phyloP scores from a whole-genome alignment of 2,329 filamentous ascomycete genomes.

The Monilinia vaccinii-corymbosi region DNA sequence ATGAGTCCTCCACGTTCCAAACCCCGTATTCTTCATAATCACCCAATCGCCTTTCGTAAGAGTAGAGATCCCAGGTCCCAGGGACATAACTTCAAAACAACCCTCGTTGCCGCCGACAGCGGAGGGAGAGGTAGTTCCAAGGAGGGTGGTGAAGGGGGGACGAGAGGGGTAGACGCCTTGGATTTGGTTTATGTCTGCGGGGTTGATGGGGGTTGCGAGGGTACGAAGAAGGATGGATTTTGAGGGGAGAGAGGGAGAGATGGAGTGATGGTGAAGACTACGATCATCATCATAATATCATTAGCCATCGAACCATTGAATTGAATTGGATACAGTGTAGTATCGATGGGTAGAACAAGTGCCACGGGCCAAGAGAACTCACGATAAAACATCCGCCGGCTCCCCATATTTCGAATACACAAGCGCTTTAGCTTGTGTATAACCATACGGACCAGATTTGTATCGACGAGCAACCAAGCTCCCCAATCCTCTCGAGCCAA shows the following conservation, averaged over 20 bases:
- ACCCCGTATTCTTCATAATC: constrained; percentile 71
- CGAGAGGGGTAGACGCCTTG: constrained; percentile 92
- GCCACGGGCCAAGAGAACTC: constrained; percentile 18
- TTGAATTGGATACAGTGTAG: too few species aligned
- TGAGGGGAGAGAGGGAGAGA: constrained; percentile 61
- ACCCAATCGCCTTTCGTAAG: constrained; percentile 77
- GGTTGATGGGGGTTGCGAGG: constrained; percentile 88
- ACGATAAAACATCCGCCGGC: constrained; percentile 60
- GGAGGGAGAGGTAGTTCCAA: constrained; percentile 68
- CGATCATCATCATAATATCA: neutral
- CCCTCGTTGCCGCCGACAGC: constrained; percentile 86
- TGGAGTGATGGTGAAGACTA: constrained; percentile 65
- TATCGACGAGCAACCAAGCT: constrained; percentile 28
- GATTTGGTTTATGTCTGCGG: constrained; percentile 95
- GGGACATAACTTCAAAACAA: constrained; percentile 76
- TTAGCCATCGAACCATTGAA: constrained; percentile 8
- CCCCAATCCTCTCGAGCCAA: neutral
- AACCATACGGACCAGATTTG: constrained; percentile 59
- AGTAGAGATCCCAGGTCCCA: constrained; percentile 47
- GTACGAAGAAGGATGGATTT: constrained; percentile 69
- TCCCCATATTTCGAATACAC: constrained; percentile 68
- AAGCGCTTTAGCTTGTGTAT: constrained; percentile 77
- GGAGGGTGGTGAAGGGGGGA: constrained; percentile 63
- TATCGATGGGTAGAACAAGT: neutral
- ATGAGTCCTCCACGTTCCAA: constrained; percentile 94